phyloP scores from a whole-genome alignment of 176 grass and related monocot species.

The Ampelocalamus luodianensis region DNA sequence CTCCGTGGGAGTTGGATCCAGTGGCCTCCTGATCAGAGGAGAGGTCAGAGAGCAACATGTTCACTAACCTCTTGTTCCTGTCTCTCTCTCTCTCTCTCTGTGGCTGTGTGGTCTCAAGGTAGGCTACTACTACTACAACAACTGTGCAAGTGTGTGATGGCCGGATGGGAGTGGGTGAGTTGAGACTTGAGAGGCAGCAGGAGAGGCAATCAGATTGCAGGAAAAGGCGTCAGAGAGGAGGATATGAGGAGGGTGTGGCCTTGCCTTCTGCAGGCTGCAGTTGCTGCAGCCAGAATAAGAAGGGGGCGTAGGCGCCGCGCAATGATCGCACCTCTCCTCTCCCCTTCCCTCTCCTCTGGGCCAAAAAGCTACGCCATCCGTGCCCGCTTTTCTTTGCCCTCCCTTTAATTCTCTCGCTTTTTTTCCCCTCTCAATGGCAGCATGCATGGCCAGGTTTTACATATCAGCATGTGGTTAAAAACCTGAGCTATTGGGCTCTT shows the following conservation, averaged over 20 bases:
- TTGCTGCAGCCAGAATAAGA: constrained; percentile 58
- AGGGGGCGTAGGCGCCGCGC: constrained; percentile 41
- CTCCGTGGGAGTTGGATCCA: constrained; percentile 61
- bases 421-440: constrained; percentile 26
- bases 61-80: background rate
- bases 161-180: background rate
- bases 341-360: background rate
- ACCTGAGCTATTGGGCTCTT: background rate
- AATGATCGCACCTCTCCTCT: background rate
- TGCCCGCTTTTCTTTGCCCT: constrained; percentile 1
- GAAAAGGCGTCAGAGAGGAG: constrained; percentile 59
- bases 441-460: background rate
- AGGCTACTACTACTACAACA: background rate
- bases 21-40: constrained; percentile 61
- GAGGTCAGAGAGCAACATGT: constrained; percentile 61
- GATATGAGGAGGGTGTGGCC: constrained; percentile 21
- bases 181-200: background rate
- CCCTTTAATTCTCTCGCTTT: constrained; percentile 25
- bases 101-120: constrained; percentile 27
- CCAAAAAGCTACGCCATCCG: constrained; percentile 37
- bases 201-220: constrained; percentile 30
- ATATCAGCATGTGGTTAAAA: background rate
- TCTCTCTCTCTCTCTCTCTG: background rate
- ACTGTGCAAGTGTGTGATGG: background rate
- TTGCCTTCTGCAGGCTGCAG: constrained; percentile 54